These are phyloP conservation scores for Talaromyces sp. DNA, from an alignment of 2,329 filamentous ascomycete species.

Conservation along the genomic window DNA sequence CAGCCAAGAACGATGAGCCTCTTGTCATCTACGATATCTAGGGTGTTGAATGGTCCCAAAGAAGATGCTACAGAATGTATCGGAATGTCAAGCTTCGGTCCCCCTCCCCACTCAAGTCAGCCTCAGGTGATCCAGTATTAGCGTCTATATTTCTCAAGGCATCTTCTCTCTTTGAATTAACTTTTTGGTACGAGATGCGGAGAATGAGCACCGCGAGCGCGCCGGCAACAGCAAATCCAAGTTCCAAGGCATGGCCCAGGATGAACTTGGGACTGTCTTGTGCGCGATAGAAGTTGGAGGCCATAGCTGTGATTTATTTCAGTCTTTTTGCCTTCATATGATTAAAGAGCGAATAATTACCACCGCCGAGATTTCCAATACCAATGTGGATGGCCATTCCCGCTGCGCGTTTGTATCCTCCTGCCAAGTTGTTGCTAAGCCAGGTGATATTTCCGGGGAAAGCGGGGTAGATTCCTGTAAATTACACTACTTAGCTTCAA, in stretches of 20 bases:
- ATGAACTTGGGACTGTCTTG: constrained; percentile 46
- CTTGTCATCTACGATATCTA: background rate
- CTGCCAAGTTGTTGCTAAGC: constrained; percentile 55
- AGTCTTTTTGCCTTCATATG: background rate
- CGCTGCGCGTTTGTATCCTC: constrained; percentile 51
- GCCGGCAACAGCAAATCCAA: constrained; percentile 45
- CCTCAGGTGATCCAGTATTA: background rate
- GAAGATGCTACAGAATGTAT: background rate
- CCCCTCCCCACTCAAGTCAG: background rate
- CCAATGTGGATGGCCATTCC: constrained; percentile 63
- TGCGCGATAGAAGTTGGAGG: constrained; percentile 64
- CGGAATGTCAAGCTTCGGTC: background rate
- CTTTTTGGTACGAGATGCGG: constrained; percentile 48
- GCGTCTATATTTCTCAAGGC: background rate
- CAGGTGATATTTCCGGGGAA: constrained; percentile 49
- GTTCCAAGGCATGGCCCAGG: constrained; percentile 48
- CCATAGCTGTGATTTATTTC: constrained; percentile 48
- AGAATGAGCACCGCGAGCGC: constrained; percentile 41
- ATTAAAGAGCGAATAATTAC: constrained; percentile 15
- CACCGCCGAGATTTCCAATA: constrained; percentile 48
- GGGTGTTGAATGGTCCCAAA: background rate
- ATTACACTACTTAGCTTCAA: background rate
- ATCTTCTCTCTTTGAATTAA: constrained; percentile 41
- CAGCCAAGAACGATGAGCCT: background rate
- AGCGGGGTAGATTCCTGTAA: constrained; percentile 39